Evolutionary conservation across 345 rosid genomes (phyloP).

Genomic region (Eucalyptus regnans): DNA sequence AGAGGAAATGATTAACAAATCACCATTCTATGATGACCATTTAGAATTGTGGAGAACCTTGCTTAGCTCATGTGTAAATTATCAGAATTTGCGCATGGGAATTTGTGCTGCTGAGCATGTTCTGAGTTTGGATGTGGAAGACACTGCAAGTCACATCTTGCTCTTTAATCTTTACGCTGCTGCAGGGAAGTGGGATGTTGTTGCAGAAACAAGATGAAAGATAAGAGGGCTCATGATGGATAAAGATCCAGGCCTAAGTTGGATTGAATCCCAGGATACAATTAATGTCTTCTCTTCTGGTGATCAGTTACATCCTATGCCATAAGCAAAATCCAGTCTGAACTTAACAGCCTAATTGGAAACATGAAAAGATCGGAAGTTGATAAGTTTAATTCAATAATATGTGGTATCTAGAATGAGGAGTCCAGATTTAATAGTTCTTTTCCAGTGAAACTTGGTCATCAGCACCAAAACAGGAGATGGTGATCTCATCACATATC

Average conservation of each 20-base stretch:
- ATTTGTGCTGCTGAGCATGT: slow-evolving; percentile 50
- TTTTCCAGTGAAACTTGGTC: background rate
- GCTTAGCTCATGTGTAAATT: slow-evolving; percentile 51
- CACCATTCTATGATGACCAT: slow-evolving; percentile 17
- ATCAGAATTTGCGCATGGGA: slow-evolving; percentile 39
- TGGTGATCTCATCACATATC: background rate
- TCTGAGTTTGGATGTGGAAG: slow-evolving; percentile 40
- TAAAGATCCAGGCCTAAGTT: slow-evolving; percentile 68
- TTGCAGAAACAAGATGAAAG: slow-evolving; percentile 47
- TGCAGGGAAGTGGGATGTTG: slow-evolving; percentile 55
- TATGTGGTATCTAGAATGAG: background rate
- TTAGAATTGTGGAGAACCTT: slow-evolving; percentile 73
- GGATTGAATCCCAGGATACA: slow-evolving; percentile 51
- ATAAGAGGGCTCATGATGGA: slow-evolving; percentile 38
- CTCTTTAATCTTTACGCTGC: slow-evolving; percentile 66
- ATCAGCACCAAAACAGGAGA: background rate
- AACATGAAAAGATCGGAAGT: slow-evolving; percentile 31
- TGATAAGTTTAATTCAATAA: slow-evolving; percentile 1
- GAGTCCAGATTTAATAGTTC: background rate
- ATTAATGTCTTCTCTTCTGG: slow-evolving; percentile 49
- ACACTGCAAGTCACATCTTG: slow-evolving; percentile 42
- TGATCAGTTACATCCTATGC: slow-evolving; percentile 27
- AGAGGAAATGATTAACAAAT: slow-evolving; percentile 26
- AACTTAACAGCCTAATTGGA: slow-evolving; percentile 22
- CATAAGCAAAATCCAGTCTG: slow-evolving; percentile 24